A percentile compares a stretch with the other conserved stretches of the same genome.
Evolutionary conservation across 2,329 filamentous ascomycete species (phyloP).

Genomic region (Mollisia scopiformis): DNA sequence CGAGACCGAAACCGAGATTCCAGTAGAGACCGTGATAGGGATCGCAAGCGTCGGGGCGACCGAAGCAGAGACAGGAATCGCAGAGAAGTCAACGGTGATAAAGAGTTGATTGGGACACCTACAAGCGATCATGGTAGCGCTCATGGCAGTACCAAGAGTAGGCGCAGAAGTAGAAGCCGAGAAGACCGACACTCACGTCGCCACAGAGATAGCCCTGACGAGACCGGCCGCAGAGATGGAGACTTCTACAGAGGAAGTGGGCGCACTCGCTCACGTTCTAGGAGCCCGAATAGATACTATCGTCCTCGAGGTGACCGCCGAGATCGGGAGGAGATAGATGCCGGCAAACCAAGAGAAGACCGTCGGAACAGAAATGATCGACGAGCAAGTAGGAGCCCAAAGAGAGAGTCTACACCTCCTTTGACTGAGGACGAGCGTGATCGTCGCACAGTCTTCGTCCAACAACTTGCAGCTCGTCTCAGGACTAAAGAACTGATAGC

Average conservation of each 20-base stretch:
- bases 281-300: conserved; percentile 67
- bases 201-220: conserved; percentile 60
- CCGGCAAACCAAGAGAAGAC: conserved; percentile 45
- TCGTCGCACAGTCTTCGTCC: conserved; percentile 95
- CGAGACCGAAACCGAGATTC: conserved; percentile 58
- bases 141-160: conserved; percentile 74
- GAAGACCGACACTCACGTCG: conserved; percentile 76
- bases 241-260: conserved; percentile 72
- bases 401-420: conserved; percentile 63
- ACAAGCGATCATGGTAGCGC: conserved; percentile 75
- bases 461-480: conserved; percentile 93
- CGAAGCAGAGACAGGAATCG: conserved; percentile 55
- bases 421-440: conserved; percentile 95
- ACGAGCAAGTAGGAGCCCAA: conserved; percentile 44
- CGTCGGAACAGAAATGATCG: conserved; percentile 44
- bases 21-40: conserved; percentile 58
- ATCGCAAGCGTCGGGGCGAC: conserved; percentile 59
- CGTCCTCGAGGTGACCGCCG: conserved; percentile 49
- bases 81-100: conserved; percentile 47
- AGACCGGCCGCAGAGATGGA: conserved; percentile 52
- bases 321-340: conserved; percentile 57
- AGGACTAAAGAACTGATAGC: conserved; percentile 89
- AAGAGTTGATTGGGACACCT: conserved; percentile 66
- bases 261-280: conserved; percentile 69
- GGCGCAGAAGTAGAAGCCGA: conserved; percentile 77